Evolutionary conservation across 805 yeast genomes (phyloP), one percentile per base, ranked within the genome.

Genomic region (Cyberlindnera bimundalis): DNA sequence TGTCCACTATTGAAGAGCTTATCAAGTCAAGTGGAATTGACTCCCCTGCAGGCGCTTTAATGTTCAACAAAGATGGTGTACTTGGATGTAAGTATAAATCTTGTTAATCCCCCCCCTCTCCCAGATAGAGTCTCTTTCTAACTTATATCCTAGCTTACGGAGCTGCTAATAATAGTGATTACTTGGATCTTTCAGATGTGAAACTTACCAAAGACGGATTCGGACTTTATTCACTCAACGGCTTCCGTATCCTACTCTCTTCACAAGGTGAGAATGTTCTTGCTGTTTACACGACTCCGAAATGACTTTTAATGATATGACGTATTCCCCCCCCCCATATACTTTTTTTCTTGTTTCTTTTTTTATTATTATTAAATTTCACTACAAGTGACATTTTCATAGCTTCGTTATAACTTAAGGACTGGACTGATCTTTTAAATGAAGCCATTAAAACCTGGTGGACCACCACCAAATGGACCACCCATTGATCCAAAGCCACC

Each of bases 181-280:
- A 44, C 32, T 12, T 16, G 13, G 43, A 41, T 20, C 38, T 47
- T 5, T 30, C 34, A n/a, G 48, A 40, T 21, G 30, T 47, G 29
- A 47, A 47, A 28, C 42, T 44, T 3, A 44, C 46, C 16, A 47
- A 47, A 16, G 51, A 47, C 9, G 51, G 51, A 7, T 47, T 33
- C 19, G 51, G 51, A 5, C 36, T 47, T 4, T 47, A 47, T 23
- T 16, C 38, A 18, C 35, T 47, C 11, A 33, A 47, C 14, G 48
- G 47, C 14, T 36, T 43, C 24, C 37, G 42, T 9, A 28, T 47
- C 2, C 30, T 44, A 11, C 21, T 47, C 10, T 41, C 42, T 6
- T 19, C 43, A 18, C 39, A 41, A 11, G 43, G 40, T 6, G 48
- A 42, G 6, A 42, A 44, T 26, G 45, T 39, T 2, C 40, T 47